phyloP scores from a whole-genome alignment of 176 grass and related monocot species.

The Oryza coarctata region DNA sequence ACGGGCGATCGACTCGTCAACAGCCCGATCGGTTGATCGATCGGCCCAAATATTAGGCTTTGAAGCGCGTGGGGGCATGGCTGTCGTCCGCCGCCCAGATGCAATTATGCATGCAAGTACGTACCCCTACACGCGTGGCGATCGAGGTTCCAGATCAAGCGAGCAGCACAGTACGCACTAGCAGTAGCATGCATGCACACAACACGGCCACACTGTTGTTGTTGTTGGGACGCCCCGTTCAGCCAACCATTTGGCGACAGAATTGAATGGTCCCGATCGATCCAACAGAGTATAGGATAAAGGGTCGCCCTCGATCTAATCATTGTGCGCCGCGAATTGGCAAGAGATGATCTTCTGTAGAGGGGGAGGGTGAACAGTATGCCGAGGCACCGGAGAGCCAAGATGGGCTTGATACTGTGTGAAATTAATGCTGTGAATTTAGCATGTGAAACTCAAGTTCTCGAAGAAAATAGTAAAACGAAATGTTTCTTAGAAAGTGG shows the following conservation, averaged over 20 bases:
- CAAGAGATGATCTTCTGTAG: background rate
- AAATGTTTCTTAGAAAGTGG: background rate
- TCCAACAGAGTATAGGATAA: background rate
- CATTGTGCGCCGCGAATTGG: slow-evolving; percentile 14
- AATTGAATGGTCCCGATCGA: background rate
- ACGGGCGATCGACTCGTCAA: background rate
- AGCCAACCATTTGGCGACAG: background rate
- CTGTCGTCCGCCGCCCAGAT: background rate
- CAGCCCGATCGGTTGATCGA: background rate
- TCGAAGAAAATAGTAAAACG: background rate
- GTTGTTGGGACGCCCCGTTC: too few species aligned
- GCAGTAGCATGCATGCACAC: background rate
- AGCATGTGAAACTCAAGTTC: background rate
- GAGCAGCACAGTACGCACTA: background rate
- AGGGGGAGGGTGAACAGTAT: background rate
- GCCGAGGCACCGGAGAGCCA: background rate
- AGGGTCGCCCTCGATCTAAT: background rate
- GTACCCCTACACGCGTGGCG: background rate
- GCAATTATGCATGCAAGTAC: background rate
- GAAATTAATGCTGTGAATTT: background rate
- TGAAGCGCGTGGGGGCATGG: background rate
- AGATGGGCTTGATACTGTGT: background rate
- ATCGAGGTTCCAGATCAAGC: background rate
- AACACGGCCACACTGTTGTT: background rate
- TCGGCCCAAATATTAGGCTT: background rate